These are phyloP conservation scores for Pichia sp. DNA, from an alignment of 1,139 yeast genomes.

Conservation along the genomic window DNA sequence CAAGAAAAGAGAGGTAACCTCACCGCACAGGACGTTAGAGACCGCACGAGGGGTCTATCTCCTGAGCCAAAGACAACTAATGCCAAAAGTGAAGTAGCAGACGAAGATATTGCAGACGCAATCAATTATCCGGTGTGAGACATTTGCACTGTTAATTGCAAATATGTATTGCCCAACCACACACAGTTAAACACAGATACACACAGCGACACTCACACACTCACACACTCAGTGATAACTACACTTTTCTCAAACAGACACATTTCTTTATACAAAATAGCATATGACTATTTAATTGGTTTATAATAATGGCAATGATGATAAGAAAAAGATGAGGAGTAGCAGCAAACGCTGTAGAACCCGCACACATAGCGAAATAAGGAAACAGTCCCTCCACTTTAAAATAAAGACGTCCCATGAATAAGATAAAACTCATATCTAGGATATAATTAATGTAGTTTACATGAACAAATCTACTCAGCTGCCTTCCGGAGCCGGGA, in stretches of 20 bases:
- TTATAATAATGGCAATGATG: background rate
- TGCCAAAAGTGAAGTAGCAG: background rate
- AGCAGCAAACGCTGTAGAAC: background rate
- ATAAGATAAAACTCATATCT: too few relatives aligned
- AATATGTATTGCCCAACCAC: background rate
- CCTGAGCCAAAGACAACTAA: background rate
- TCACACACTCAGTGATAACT: too few relatives aligned
- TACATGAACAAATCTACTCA: too few relatives aligned
- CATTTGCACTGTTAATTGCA: background rate
- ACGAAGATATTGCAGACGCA: constrained; percentile 10
- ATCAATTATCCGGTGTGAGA: constrained; percentile 1
- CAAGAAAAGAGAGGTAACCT: constrained; percentile 52
- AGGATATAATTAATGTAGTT: too few relatives aligned
- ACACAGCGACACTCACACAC: background rate
- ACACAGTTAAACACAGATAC: background rate
- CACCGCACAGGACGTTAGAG: constrained; percentile 19
- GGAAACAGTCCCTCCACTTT: too few relatives aligned
- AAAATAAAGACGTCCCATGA: too few relatives aligned
- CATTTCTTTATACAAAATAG: background rate
- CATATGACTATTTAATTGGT: background rate
- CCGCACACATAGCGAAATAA: too few relatives aligned
- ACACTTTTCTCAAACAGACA: too few relatives aligned
- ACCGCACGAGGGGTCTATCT: constrained; percentile 1
- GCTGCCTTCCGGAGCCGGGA: too few relatives aligned
- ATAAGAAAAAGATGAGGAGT: background rate